Conservation (phyloP, 495 filamentous ascomycete species). For the Penicilliopsis zonata region DNA sequence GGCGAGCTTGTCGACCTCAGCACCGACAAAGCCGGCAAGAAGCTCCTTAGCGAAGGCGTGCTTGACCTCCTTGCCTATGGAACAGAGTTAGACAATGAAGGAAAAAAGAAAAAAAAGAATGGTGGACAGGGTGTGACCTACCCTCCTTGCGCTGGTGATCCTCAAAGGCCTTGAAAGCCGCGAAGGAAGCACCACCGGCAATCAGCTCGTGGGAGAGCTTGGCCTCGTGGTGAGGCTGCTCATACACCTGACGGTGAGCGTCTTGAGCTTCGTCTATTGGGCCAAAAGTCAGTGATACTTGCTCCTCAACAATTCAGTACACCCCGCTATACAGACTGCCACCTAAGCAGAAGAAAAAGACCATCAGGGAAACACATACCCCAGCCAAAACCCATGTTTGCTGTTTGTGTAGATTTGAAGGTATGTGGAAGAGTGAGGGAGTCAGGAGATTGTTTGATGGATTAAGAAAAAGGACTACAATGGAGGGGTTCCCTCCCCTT, state of each 20-base stretch:
- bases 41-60: slow-evolving; percentile 72
- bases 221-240: slow-evolving; percentile 39
- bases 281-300: slow-evolving; percentile 1
- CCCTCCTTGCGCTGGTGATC: slow-evolving; percentile 62
- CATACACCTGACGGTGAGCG: slow-evolving; percentile 51
- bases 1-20: slow-evolving; percentile 65
- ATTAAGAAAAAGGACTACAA: too few relatives aligned
- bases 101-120: background rate
- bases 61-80: slow-evolving; percentile 51
- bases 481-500: too few relatives aligned
- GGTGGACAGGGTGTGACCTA: slow-evolving; percentile 17
- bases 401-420: slow-evolving; percentile 1
- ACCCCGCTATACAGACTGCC: too few relatives aligned
- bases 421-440: too few relatives aligned
- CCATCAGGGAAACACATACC: too few relatives aligned
- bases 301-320: too few relatives aligned
- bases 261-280: slow-evolving; percentile 34
- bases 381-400: slow-evolving; percentile 27
- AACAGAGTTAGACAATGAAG: background rate
- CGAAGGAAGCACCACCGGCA: slow-evolving; percentile 67
- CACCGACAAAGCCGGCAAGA: slow-evolving; percentile 56
- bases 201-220: slow-evolving; percentile 62
- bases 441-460: too few relatives aligned
- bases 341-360: slow-evolving; percentile 2
- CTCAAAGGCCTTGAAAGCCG: slow-evolving; percentile 70